These are phyloP conservation scores for Hericium erinaceus DNA, from an alignment of 768 basidiomycete species.

Conservation along the genomic window DNA sequence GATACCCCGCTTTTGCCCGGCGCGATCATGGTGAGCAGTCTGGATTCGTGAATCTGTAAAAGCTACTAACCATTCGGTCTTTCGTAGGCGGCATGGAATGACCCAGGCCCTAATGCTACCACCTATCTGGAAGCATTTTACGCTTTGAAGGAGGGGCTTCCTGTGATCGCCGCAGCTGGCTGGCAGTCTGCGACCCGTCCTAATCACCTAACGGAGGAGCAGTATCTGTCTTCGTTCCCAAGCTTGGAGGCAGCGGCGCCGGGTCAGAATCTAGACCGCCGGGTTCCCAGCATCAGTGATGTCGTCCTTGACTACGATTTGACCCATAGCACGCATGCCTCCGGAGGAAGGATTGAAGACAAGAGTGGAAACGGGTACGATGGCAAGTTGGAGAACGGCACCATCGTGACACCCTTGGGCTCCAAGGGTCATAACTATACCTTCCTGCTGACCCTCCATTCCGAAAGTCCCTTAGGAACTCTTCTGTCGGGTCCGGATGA, in stretches of 20 bases:
- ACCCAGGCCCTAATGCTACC: constrained; percentile 20
- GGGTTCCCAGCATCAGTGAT: background rate
- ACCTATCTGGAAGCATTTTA: constrained; percentile 20
- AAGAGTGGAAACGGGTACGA: background rate
- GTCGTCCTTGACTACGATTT: background rate
- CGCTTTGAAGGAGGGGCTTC: constrained; percentile 17
- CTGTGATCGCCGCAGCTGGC: constrained; percentile 15
- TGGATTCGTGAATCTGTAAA: background rate
- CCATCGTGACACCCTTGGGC: constrained; percentile 15
- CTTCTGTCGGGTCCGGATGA: background rate
- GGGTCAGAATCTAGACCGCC: background rate
- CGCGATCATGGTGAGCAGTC: constrained; percentile 16
- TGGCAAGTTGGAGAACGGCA: constrained; percentile 4
- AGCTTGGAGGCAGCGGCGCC: background rate
- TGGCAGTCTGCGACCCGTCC: constrained; percentile 19
- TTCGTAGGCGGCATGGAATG: constrained; percentile 19
- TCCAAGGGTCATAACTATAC: constrained; percentile 19
- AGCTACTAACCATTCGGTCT: no score
- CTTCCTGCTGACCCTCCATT: constrained; percentile 12
- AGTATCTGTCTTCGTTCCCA: background rate
- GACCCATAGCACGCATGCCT: background rate
- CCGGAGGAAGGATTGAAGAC: background rate
- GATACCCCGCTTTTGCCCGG: constrained; percentile 16
- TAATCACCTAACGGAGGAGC: constrained; percentile 17
- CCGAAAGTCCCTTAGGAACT: constrained; percentile 5